Base-by-base conservation (phyloP, 2,329 filamentous ascomycete genomes). In the Botrytis medusae region DNA sequence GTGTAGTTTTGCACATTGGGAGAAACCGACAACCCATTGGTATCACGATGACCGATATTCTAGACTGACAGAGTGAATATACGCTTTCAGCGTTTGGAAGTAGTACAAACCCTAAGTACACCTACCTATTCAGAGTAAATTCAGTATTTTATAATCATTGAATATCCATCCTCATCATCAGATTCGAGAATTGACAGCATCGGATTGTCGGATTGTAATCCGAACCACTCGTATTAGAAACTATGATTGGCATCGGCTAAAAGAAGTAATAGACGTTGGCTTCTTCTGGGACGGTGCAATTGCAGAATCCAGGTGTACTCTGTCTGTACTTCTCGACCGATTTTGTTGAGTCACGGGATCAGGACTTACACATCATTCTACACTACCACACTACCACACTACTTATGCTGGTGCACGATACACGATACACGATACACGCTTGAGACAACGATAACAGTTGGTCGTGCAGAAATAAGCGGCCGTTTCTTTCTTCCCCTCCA, bases 401-500 rank as follows among this genome's bases (percentile, higher is more conserved):
- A 37, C 37, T 37, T 7, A n/a, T 54, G 48, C 25, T 25, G 48
- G n/a, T 54, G 48, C 48, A 57, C 51, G 51, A 32, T 16, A 44
- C 42, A 44, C 42, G 42, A 44, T 44, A 16, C 62, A 37, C 37
- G 40, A 46, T 25, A 40, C n/a, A 54, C 48, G 48, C 48, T 54
- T 25, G 51, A 48, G 29, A 42, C 48, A 42, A 42, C 65, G 48
- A 67, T 67, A 51, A 67, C 25, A 57, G 25, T 37, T 57, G 18
- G 34, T 68, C 65, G 65, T 54, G 34, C 65, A 68, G 65, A n/a
- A 68, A 68, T 57, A 68, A 57, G 64, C 48, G 37, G 48, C 37
- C 48, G 40, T 42, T 57, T 40, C 65, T 40, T 54, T 18, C 46
- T 51, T n/a, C 20, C 22, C 40, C 29, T 48, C 48, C 48, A 54